phyloP scores from a whole-genome alignment of 2,329 filamentous ascomycete species.

The Aureobasidium lini region DNA sequence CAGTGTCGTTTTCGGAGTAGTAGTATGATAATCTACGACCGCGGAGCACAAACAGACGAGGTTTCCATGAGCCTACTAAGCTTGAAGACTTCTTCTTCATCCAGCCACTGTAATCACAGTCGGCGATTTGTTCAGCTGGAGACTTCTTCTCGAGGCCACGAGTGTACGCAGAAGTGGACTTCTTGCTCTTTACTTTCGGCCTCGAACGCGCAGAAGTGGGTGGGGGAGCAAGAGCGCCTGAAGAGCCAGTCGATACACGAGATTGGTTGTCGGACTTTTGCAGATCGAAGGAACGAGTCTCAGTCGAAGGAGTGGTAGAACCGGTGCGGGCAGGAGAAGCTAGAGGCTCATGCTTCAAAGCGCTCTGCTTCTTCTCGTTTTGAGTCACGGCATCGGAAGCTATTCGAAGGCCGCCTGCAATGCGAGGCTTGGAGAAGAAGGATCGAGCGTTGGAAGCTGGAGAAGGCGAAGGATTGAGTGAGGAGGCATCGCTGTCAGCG shows the following conservation, averaged over 20 bases:
- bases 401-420: slow-evolving; percentile 64
- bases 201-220: slow-evolving; percentile 21
- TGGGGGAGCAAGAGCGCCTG: slow-evolving; percentile 28
- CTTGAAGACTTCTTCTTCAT: slow-evolving; percentile 99
- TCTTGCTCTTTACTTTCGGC: slow-evolving; percentile 55
- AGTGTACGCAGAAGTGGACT: slow-evolving; percentile 89
- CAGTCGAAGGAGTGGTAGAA: slow-evolving; percentile 58
- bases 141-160: slow-evolving; percentile 74
- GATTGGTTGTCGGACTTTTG: slow-evolving; percentile 30
- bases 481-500: slow-evolving; percentile 43
- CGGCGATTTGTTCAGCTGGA: slow-evolving; percentile 74
- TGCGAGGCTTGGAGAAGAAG: slow-evolving; percentile 38
- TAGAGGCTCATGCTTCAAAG: slow-evolving; percentile 40
- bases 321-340: slow-evolving; percentile 67
- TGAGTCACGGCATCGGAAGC: slow-evolving; percentile 67
- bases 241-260: slow-evolving; percentile 37
- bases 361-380: slow-evolving; percentile 42
- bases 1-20: slow-evolving; percentile 84
- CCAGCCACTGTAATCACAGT: slow-evolving; percentile 93
- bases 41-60: slow-evolving; percentile 87
- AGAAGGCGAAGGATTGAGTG: slow-evolving; percentile 38
- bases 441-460: slow-evolving; percentile 28
- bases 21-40: slow-evolving; percentile 91
- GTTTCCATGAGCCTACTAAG: slow-evolving; percentile 96
- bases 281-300: slow-evolving; percentile 34